These are phyloP conservation scores for Aspergillus kassunensis DNA, from an alignment of 495 filamentous ascomycete species.

Conservation along the genomic window DNA sequence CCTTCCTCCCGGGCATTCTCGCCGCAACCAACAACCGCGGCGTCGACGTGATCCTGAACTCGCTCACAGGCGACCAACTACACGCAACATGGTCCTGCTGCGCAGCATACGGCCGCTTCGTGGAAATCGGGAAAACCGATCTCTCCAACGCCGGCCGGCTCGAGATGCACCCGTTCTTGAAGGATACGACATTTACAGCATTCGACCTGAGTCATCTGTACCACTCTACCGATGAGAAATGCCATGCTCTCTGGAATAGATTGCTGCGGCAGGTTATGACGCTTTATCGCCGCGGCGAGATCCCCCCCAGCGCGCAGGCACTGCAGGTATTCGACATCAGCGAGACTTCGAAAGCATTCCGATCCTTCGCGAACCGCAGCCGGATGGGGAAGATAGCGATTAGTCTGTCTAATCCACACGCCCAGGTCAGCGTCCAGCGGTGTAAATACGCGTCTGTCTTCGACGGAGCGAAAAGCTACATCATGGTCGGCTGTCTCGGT, in stretches of 20 bases:
- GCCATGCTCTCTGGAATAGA: background rate
- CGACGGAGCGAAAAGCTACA: conserved; percentile 26
- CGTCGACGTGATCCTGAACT: conserved; percentile 50
- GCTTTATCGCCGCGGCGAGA: background rate
- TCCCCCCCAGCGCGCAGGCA: background rate
- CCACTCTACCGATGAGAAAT: background rate
- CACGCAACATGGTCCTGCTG: conserved; percentile 50
- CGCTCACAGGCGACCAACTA: conserved; percentile 43
- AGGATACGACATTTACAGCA: background rate
- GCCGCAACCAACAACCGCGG: conserved; percentile 43
- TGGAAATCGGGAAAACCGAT: conserved; percentile 40
- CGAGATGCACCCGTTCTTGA: background rate
- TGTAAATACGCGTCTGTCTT: background rate
- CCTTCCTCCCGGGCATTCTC: conserved; percentile 45
- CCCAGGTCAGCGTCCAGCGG: background rate
- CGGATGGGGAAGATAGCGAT: background rate
- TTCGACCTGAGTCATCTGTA: conserved; percentile 4
- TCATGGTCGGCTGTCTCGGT: conserved; percentile 49
- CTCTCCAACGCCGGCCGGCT: background rate
- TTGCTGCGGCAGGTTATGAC: background rate
- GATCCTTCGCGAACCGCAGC: background rate
- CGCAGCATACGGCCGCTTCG: conserved; percentile 46
- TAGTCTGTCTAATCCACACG: background rate
- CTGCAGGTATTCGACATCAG: background rate
- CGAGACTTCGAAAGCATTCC: background rate